These are phyloP conservation scores for Gyrodon lividus DNA, from an alignment of 768 basidiomycete species.

Conservation along the genomic window DNA sequence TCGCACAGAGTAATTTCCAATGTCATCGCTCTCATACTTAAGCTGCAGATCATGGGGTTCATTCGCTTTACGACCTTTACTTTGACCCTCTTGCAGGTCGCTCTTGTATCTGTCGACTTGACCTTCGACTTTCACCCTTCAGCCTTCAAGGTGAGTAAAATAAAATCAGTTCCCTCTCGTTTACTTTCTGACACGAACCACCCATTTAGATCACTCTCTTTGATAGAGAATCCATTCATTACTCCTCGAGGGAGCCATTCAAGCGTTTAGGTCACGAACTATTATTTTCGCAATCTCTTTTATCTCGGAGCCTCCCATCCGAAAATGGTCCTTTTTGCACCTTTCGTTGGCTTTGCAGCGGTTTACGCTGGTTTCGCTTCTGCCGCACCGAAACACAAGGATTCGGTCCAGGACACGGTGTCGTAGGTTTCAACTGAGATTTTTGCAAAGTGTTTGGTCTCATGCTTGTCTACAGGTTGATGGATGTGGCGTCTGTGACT, in stretches of 20 bases:
- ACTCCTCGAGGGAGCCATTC: slow-evolving; percentile 61
- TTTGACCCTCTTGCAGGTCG: slow-evolving; percentile 27
- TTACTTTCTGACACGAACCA: slow-evolving; percentile 6
- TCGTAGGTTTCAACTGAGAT: neutral
- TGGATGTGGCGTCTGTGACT: slow-evolving; percentile 2
- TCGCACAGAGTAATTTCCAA: too few relatives aligned
- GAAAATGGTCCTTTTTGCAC: slow-evolving; percentile 61
- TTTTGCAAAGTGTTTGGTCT: neutral
- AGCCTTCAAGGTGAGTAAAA: slow-evolving; percentile 45
- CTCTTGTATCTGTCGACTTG: slow-evolving; percentile 65
- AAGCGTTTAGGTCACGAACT: slow-evolving; percentile 48
- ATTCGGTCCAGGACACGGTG: slow-evolving; percentile 12
- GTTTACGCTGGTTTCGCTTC: slow-evolving; percentile 51
- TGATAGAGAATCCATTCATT: slow-evolving; percentile 58
- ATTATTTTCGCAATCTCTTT: slow-evolving; percentile 34
- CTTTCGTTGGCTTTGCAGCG: slow-evolving; percentile 53
- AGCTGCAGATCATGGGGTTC: neutral
- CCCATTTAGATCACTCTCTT: slow-evolving; percentile 62
- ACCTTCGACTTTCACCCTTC: slow-evolving; percentile 54
- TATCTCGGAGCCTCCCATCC: slow-evolving; percentile 6
- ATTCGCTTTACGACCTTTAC: slow-evolving; percentile 23
- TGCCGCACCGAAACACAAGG: slow-evolving; percentile 44
- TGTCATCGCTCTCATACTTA: slow-evolving; percentile 6
- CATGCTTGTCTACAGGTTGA: neutral
- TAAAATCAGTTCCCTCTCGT: slow-evolving; percentile 3